Percentiles rank a stretch among this genome's conserved stretches.
Conservation (phyloP, 2,329 filamentous ascomycete species). For the Trichoderma arundinaceum region DNA sequence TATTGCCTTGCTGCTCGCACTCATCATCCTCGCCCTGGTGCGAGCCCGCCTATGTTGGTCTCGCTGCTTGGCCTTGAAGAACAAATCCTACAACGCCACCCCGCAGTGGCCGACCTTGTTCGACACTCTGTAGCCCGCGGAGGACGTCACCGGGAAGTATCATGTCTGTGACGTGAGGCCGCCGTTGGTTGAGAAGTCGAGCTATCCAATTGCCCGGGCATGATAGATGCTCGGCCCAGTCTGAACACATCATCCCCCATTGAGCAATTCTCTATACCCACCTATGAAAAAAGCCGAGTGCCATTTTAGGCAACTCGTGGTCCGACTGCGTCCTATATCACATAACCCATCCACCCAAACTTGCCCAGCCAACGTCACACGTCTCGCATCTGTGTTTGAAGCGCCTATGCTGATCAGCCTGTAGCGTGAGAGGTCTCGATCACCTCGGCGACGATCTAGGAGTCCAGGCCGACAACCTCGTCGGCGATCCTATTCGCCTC, state of each 20-base stretch:
- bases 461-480: slow-evolving; percentile 73
- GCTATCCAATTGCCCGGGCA: background rate
- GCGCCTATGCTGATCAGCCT: slow-evolving; percentile 22
- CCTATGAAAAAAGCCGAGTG: background rate
- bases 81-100: slow-evolving; percentile 17
- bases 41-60: background rate
- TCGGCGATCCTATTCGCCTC: slow-evolving; percentile 79
- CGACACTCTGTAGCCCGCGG: background rate
- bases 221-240: background rate
- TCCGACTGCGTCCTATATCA: background rate
- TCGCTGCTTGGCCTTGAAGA: slow-evolving; percentile 6
- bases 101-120: slow-evolving; percentile 20
- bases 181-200: background rate
- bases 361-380: background rate
- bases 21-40: background rate
- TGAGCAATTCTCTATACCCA: background rate
- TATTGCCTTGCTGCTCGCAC: background rate
- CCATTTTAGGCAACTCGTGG: slow-evolving; percentile 14
- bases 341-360: background rate
- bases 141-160: background rate
- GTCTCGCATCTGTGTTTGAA: background rate
- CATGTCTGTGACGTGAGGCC: background rate
- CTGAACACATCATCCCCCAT: background rate
- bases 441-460: slow-evolving; percentile 81
- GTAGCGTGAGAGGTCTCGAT: slow-evolving; percentile 84